These are phyloP conservation scores for Mortierella sp. DNA, from an alignment of 371 early-diverging fungal species.

Conservation along the genomic window DNA sequence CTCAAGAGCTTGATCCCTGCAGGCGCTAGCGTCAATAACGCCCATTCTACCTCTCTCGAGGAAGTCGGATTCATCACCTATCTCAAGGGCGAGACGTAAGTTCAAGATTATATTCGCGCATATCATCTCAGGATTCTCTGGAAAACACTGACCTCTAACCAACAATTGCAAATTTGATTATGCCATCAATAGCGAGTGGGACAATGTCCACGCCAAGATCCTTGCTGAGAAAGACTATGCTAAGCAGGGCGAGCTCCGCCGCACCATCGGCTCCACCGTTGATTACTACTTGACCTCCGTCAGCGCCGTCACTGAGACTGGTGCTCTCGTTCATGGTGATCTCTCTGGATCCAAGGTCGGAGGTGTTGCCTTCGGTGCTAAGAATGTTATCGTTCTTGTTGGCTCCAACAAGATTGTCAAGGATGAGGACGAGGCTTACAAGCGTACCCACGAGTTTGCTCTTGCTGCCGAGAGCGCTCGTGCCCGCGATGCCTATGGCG, in stretches of 20 bases:
- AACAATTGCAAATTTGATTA: neutral
- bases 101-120: neutral
- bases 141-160: neutral
- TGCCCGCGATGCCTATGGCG: conserved; percentile 52
- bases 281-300: conserved; percentile 55
- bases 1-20: conserved; percentile 56
- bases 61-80: conserved; percentile 61
- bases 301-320: conserved; percentile 54
- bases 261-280: conserved; percentile 47
- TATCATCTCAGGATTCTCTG: neutral
- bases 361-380: conserved; percentile 50
- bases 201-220: conserved; percentile 54
- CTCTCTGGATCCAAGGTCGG: conserved; percentile 56
- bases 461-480: conserved; percentile 57
- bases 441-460: conserved; percentile 53
- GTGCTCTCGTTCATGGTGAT: conserved; percentile 51
- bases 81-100: conserved; percentile 55
- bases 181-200: conserved; percentile 31
- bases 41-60: conserved; percentile 59
- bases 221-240: conserved; percentile 42
- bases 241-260: conserved; percentile 50
- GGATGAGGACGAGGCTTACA: conserved; percentile 46
- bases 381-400: conserved; percentile 52
- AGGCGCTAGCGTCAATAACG: conserved; percentile 55
- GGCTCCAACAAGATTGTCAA: conserved; percentile 63